Base-by-base conservation (phyloP, 495 filamentous ascomycete genomes). In the Neurospora tetrasperma region DNA sequence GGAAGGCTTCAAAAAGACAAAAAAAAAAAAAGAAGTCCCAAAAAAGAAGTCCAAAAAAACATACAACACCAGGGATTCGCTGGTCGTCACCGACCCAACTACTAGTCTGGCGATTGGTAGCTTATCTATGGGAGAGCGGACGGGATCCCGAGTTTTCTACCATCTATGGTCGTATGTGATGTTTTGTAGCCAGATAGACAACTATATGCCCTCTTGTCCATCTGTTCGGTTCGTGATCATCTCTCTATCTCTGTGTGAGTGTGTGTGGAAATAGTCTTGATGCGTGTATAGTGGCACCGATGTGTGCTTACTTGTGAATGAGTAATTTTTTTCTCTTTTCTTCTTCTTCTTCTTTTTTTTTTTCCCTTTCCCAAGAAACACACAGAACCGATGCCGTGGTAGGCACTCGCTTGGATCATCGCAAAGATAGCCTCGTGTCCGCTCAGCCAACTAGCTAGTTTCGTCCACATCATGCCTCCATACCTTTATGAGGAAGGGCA, bases 61-160 rank as follows among this genome's bases (percentile, higher is more conserved):
- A 62, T 84, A 83, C 83, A 83, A 83, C 83, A 85, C 82, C 81
- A 72, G 78, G 83, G 73, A 80, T 84, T 85, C 82, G 79, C 83
- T 80, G 80, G 79, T 84, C 80, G 82, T 84, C 83, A 83, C 82
- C 82, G 78, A 83, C 83, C 79, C 80, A 80, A 83, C 80, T 84
- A 83, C 83, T 84, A 62, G 48, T 62, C 48, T 62, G 48, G 48
- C 48, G n/a, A 20, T 54, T n/a, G n/a, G 18, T 20, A n/a, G 18
- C 44, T 46, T 46, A 75, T 78, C 79, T 80, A 83, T 79, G 83
- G 83, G 81, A 83, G 84, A 85, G 82, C 84, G 83, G 82, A 86
- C 83, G 84, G 84, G 83, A 83, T 83, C 80, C 83, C 84, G 81
- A 81, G 76, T 80, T 80, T 74, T 84, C 84, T 75, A 78, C 42